Evolutionary conservation across 208 protist species (phyloP).

Genomic region (Trypanosoma congolense): DNA sequence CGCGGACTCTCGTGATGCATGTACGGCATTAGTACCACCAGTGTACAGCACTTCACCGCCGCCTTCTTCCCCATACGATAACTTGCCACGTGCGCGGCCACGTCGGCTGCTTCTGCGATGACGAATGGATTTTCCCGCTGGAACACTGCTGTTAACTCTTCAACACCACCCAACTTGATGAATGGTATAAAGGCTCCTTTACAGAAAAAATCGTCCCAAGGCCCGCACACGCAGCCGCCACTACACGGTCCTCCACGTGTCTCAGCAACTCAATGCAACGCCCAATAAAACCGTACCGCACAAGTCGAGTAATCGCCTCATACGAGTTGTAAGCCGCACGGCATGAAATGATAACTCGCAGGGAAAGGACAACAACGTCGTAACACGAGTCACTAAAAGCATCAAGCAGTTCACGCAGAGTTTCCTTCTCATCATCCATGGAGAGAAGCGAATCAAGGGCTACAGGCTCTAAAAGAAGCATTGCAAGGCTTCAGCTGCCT

Average conservation of each 20-base stretch:
- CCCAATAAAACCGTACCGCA: slow-evolving; percentile 35
- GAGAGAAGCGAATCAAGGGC: slow-evolving; percentile 44
- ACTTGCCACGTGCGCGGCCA: slow-evolving; percentile 43
- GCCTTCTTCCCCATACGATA: slow-evolving; percentile 53
- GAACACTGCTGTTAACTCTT: slow-evolving; percentile 38
- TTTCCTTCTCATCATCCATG: slow-evolving; percentile 23
- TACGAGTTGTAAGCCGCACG: slow-evolving; percentile 62
- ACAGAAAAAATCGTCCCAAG: slow-evolving; percentile 55
- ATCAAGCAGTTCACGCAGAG: slow-evolving; percentile 30
- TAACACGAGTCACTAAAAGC: slow-evolving; percentile 41
- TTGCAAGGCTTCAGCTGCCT: slow-evolving; percentile 53
- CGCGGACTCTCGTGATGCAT: slow-evolving; percentile 58
- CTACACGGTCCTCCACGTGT: slow-evolving; percentile 30
- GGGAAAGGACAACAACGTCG: slow-evolving; percentile 50
- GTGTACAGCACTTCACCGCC: slow-evolving; percentile 36
- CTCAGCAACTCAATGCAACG: slow-evolving; percentile 35
- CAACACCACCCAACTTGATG: slow-evolving; percentile 35
- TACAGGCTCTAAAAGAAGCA: slow-evolving; percentile 47
- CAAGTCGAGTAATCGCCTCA: slow-evolving; percentile 40
- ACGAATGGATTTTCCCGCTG: slow-evolving; percentile 35
- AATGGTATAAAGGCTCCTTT: slow-evolving; percentile 68
- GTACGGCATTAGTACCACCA: slow-evolving; percentile 40
- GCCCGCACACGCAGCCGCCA: slow-evolving; percentile 51
- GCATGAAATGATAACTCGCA: slow-evolving; percentile 56
- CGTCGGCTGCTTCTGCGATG: slow-evolving; percentile 60